Base-by-base conservation (phyloP, 106 monocot genomes). In the Gastrodia elata region DNA sequence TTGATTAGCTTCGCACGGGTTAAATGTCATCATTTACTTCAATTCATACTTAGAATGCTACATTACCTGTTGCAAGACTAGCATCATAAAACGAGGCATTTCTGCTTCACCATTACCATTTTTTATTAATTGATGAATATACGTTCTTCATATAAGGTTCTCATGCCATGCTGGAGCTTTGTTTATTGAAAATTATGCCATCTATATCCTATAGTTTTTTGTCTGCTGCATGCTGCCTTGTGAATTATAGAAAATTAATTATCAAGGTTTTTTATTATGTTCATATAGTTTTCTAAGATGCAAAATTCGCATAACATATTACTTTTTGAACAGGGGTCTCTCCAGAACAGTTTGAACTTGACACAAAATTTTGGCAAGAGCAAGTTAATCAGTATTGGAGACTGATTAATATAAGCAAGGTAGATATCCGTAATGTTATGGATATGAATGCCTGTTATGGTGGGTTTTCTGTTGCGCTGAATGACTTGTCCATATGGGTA, bases 391-490 rank as follows among this genome's bases (percentile, higher is more conserved):
- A 87, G 40, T 99, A 99, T 76, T 99, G 91, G 98, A 87, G 61
- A 55, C 49, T 98, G 72, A 87, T 99, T 76, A 81, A 75, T 75
- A 72, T 82, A 13, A 80, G 77, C 34, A 80, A 80, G 68, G 75
- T 52, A 26, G 85, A 80, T 28, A 85, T 93, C 27, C 64, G 91
- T 52, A 99, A 99, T 87, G 84, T 91, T 24, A 91, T 99, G 93
- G 98, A 99, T 44, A 99, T 99, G 98, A 99, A 91, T 87, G 93
- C 98, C 73, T 77, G 82, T 77, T 80, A 82, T 83, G 98, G 93
- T 72, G 93, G 93, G 69, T 99, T 99, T 89, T 77, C 98, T 75
- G 98, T 77, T 68, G 91, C 91, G 49, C 57, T 99, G 68, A 85
- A 80, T 74, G 71, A 69, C 33, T 74, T 83, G 20, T 90, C 98